Evolutionary conservation across 352 stramenopile species (phyloP).

Genomic region (Pythium diclinum): DNA sequence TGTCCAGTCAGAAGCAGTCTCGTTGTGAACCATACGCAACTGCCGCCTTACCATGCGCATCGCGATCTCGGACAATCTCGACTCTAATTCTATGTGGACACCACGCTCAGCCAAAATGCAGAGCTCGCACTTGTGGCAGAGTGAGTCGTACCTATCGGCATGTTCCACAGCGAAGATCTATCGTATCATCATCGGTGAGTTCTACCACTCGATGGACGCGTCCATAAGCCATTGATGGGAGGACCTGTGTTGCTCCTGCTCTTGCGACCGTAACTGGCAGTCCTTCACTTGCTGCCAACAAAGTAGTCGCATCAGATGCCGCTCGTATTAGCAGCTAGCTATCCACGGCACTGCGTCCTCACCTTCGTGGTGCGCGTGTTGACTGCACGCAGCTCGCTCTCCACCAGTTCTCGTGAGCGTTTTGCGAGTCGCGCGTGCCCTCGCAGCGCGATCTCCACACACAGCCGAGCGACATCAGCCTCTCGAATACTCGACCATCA

Average conservation of each 20-base stretch:
- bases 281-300: not conserved
- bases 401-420: not conserved
- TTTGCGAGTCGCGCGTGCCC: not conserved
- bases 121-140: not conserved
- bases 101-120: not conserved
- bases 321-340: too few relatives aligned
- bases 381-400: not conserved
- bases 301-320: not conserved
- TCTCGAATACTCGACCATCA: not conserved
- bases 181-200: too few relatives aligned
- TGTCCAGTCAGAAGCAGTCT: too few relatives aligned
- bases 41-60: too few relatives aligned
- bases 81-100: not conserved
- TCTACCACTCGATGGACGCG: too few relatives aligned
- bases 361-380: not conserved
- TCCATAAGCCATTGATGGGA: too few relatives aligned
- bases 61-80: too few relatives aligned
- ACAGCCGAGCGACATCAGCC: not conserved
- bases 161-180: not conserved
- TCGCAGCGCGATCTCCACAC: not conserved
- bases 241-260: not conserved
- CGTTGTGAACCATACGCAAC: too few relatives aligned
- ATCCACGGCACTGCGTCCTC: not conserved
- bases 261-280: not conserved
- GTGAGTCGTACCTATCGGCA: not conserved